phyloP scores from a whole-genome alignment of 2,329 filamentous ascomycete species.

The Pyricularia pennisetigena region DNA sequence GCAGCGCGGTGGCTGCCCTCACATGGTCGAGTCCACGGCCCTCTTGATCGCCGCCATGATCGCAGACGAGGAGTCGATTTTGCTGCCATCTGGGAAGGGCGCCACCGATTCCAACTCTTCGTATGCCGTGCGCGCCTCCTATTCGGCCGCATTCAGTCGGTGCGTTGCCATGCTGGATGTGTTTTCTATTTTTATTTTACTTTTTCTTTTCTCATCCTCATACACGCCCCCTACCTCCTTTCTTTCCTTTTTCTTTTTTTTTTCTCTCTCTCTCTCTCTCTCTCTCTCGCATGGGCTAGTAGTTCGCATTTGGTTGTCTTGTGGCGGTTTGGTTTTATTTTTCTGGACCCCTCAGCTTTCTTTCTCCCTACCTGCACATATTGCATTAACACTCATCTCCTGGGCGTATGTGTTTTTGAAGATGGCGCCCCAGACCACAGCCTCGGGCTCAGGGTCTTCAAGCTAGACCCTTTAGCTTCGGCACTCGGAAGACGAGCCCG shows the following conservation, averaged over 20 bases:
- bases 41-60: slow-evolving; percentile 61
- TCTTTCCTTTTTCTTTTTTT: neutral
- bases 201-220: no score
- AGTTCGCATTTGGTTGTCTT: neutral
- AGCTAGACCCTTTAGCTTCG: neutral
- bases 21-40: slow-evolving; percentile 71
- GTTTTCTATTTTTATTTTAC: neutral
- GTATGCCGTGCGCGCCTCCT: slow-evolving; percentile 58
- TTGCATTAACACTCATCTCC: neutral
- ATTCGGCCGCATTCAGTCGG: slow-evolving; percentile 67
- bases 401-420: slow-evolving; percentile 4
- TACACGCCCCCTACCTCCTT: neutral
- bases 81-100: slow-evolving; percentile 14
- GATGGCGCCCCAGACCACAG: neutral
- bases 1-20: slow-evolving; percentile 64
- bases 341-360: neutral
- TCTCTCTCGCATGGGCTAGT: neutral
- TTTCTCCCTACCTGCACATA: neutral
- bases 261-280: neutral
- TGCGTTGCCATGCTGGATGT: slow-evolving; percentile 23
- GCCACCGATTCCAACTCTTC: neutral
- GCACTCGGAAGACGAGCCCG: neutral
- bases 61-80: slow-evolving; percentile 38
- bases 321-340: neutral
- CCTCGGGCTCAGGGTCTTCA: neutral